These are phyloP conservation scores for Aspergillus quadricinctus DNA, from an alignment of 2,329 filamentous ascomycete genomes.

Conservation along the genomic window DNA sequence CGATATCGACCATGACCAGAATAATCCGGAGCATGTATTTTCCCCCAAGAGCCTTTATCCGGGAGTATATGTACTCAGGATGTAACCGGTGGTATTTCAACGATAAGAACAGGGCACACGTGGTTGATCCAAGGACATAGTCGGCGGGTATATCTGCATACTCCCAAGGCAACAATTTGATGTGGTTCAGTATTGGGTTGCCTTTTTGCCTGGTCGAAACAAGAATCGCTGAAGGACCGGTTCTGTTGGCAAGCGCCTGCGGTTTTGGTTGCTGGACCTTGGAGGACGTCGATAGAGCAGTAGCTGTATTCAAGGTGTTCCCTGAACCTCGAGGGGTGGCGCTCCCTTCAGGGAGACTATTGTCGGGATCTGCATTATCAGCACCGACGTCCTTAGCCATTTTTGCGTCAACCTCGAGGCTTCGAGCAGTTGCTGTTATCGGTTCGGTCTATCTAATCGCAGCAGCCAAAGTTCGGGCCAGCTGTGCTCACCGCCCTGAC, in stretches of 20 bases:
- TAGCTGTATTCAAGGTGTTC: slow-evolving; percentile 40
- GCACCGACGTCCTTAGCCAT: slow-evolving; percentile 47
- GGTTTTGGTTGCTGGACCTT: slow-evolving; percentile 83
- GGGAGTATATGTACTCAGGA: slow-evolving; percentile 95
- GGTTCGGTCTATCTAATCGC: neutral
- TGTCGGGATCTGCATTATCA: slow-evolving; percentile 43
- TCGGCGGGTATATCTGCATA: slow-evolving; percentile 96
- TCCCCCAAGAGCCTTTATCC: slow-evolving; percentile 77
- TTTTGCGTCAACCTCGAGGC: neutral
- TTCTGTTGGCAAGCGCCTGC: slow-evolving; percentile 68
- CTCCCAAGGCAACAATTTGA: slow-evolving; percentile 86
- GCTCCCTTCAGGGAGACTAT: slow-evolving; percentile 28
- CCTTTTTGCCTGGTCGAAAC: slow-evolving; percentile 92
- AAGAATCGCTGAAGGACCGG: slow-evolving; percentile 71
- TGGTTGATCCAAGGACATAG: slow-evolving; percentile 81
- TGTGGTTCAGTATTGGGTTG: slow-evolving; percentile 81
- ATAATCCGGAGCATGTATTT: slow-evolving; percentile 84
- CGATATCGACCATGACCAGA: slow-evolving; percentile 89
- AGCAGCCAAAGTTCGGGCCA: neutral
- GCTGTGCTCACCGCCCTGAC: slow-evolving; percentile 20
- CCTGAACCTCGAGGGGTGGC: slow-evolving; percentile 45
- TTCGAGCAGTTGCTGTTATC: neutral
- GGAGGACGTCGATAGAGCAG: slow-evolving; percentile 24
- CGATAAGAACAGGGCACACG: slow-evolving; percentile 86
- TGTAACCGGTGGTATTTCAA: slow-evolving; percentile 97